A percentile compares a stretch with the other conserved stretches of the same genome.
phyloP scores from a whole-genome alignment of 495 filamentous ascomycete species.

The Immersiella caudata region DNA sequence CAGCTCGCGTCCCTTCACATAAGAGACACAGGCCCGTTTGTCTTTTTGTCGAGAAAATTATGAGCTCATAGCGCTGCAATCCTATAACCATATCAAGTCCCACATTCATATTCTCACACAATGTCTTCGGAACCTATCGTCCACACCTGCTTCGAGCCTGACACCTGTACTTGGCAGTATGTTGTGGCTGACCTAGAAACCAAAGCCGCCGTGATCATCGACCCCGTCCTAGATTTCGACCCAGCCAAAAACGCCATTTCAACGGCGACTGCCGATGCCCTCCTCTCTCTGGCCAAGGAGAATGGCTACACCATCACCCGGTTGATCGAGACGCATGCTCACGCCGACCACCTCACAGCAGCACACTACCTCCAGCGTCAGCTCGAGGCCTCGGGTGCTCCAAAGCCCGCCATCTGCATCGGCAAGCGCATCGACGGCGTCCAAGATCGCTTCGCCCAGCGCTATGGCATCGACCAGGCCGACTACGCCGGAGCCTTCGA shows the following conservation, averaged over 20 bases:
- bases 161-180: slow-evolving; percentile 62
- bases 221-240: slow-evolving; percentile 63
- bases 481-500: slow-evolving; percentile 56
- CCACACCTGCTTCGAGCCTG: slow-evolving; percentile 41
- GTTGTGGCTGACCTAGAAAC: slow-evolving; percentile 58
- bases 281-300: slow-evolving; percentile 46
- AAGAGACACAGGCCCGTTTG: background rate
- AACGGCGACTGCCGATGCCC: slow-evolving; percentile 51
- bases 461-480: slow-evolving; percentile 46
- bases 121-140: slow-evolving; percentile 30
- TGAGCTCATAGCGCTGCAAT: background rate
- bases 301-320: slow-evolving; percentile 50
- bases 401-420: slow-evolving; percentile 52
- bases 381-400: slow-evolving; percentile 34
- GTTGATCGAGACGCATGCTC: slow-evolving; percentile 64
- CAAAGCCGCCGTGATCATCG: slow-evolving; percentile 55
- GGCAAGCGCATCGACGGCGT: slow-evolving; percentile 58
- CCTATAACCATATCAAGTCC: background rate
- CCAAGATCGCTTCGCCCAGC: slow-evolving; percentile 52
- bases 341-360: slow-evolving; percentile 66
- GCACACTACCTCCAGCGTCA: slow-evolving; percentile 55
- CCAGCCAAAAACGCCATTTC: slow-evolving; percentile 47
- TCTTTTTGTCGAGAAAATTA: background rate
- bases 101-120: slow-evolving; percentile 1
- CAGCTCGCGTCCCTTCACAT: background rate